Evolutionary conservation across 768 basidiomycete genomes (phyloP), one percentile per base, ranked within the genome.

Genomic region (Pleurotus sapidus): DNA sequence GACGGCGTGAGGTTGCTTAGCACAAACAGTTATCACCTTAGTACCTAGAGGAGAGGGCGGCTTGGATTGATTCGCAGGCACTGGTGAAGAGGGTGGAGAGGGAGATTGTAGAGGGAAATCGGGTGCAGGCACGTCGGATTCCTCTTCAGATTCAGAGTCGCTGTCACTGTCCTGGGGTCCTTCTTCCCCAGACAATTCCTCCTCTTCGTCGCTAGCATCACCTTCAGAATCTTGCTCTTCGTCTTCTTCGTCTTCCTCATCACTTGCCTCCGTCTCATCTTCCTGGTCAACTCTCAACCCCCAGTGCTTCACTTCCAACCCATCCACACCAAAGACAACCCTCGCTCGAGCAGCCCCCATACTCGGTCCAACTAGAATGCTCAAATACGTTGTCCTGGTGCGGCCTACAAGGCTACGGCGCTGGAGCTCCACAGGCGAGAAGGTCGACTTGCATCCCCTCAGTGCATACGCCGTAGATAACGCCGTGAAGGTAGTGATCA

Each of bases 401-500:
- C 46, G 53, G 12, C 18, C 34, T 2, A 45, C 25, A 2, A 14
- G 43, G 37, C 8, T 27, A 47, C 30, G 12, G 50, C 37, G 20
- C n/a, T 3, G 27, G 11, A 7, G 42, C 25, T 11, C 47, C 58
- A 15, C 49, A 46, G 17, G 45, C 18, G 11, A 12, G 57, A 7
- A 56, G 49, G 18, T 23, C 12, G 49, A 53, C 14, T 46, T 37
- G 42, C 23, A 43, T 20, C 46, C 55, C 45, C 55, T n/a, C 14
- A 30, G 45, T 8, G 37, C 45, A 24, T 48, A 48, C 15, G 90
- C 86, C 0, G 84, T 84, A 1, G 89, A 88, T 4, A 93, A 74
- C 0, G 88, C 81, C 7, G 83, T 77, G 65, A 91, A 92, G 0
- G 91, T 91, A 0, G 89, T 89, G 53, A 80, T 75, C 11, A 92